Conservation (phyloP, 2,329 filamentous ascomycete species). For the Colletotrichum zoysiae region DNA sequence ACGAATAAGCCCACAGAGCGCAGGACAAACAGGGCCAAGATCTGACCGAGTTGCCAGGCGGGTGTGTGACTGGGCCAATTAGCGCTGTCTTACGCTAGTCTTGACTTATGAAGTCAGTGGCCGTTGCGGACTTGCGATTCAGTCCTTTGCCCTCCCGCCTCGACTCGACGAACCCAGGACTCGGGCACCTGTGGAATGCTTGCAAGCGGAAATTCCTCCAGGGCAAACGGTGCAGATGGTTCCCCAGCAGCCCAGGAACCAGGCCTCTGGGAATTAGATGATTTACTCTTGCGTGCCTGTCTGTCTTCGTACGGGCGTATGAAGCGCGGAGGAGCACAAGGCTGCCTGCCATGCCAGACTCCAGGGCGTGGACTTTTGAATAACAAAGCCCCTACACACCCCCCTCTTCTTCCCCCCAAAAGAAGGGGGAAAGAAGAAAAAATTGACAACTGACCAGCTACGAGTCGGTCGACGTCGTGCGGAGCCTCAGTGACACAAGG, state of each 20-base stretch:
- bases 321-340: neutral
- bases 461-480: conserved; percentile 8
- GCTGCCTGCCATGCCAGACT: neutral
- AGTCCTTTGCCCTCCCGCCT: neutral
- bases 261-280: conserved; percentile 28
- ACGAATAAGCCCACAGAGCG: conserved; percentile 9
- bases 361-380: conserved; percentile 3
- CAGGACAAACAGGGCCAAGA: neutral
- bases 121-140: neutral
- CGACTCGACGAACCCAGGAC: neutral
- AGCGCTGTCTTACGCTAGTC: neutral
- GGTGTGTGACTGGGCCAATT: neutral
- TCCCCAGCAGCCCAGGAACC: conserved; percentile 32
- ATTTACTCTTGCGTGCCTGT: conserved; percentile 5
- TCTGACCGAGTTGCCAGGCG: neutral
- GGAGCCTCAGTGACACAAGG: conserved; percentile 6
- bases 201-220: conserved; percentile 8
- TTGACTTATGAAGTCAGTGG: conserved; percentile 13
- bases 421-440: neutral
- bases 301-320: neutral
- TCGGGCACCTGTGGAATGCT: neutral
- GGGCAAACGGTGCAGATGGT: conserved; percentile 21
- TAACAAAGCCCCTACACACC: no score
- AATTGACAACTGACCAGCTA: neutral
- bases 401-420: no score